Evolutionary conservation across 2,329 filamentous ascomycete genomes (phyloP).

Genomic region (Pleomassaria siparia): DNA sequence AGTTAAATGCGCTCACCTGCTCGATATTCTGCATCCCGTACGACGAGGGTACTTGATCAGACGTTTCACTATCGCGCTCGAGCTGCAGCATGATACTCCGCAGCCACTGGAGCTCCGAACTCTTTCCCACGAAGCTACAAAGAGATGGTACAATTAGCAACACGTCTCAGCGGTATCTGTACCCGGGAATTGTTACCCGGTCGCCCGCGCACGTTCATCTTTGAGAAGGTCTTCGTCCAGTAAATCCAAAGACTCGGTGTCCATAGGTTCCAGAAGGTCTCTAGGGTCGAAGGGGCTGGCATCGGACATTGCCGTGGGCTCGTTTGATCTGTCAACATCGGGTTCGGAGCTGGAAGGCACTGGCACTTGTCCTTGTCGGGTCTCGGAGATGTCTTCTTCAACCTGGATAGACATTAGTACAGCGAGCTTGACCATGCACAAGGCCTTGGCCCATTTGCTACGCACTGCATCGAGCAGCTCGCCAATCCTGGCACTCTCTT

Average conservation of each 20-base stretch:
- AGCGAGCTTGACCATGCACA: neutral
- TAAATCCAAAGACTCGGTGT: constrained; percentile 23
- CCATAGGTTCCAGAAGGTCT: constrained; percentile 16
- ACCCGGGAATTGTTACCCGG: no score
- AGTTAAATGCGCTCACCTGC: constrained; percentile 34
- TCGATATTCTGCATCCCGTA: constrained; percentile 16
- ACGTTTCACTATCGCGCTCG: constrained; percentile 15
- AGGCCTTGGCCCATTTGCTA: neutral
- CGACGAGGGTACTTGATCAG: constrained; percentile 9
- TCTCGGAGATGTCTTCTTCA: constrained; percentile 29
- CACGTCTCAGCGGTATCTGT: no score
- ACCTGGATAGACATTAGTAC: constrained; percentile 21
- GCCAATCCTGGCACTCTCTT: constrained; percentile 24
- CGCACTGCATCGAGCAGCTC: constrained; percentile 26
- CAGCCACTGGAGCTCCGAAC: constrained; percentile 38
- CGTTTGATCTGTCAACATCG: constrained; percentile 19
- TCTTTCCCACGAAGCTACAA: constrained; percentile 39
- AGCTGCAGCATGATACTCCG: constrained; percentile 26
- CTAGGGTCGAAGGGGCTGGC: constrained; percentile 3
- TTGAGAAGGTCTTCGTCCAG: constrained; percentile 32
- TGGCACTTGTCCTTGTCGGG: constrained; percentile 14
- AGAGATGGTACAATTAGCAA: no score
- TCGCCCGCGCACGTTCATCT: constrained; percentile 27
- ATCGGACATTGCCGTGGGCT: neutral
- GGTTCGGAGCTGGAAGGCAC: constrained; percentile 19